Evolutionary conservation across 345 rosid species (phyloP), one percentile per base, ranked within the genome.

Genomic region (Crucihimalaya himalaica): DNA sequence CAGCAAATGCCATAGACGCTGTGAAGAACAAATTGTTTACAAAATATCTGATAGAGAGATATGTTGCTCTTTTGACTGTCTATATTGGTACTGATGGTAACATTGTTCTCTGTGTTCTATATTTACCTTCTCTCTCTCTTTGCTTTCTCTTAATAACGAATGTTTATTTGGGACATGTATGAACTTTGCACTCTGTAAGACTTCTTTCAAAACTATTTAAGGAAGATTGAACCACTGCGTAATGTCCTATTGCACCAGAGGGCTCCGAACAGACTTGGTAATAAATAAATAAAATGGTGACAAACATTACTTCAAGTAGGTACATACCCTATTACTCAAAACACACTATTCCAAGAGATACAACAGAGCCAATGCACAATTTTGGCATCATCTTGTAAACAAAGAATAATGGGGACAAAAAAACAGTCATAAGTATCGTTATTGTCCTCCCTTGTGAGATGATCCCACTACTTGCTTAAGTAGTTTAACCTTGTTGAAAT

Each of bases 401-500:
- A 39, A 76, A 61, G 25, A 77, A 56, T 56, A 71, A 19, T 28
- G 52, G 23, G 40, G 51, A 62, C 31, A 64, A 62, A 12, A 29
- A 52, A 25, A 53, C 12, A 47, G 19, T 37, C 15, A 13, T 13
- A 19, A 28, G 6, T 0, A 51, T 3, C 0, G 18, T 52, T 45
- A 53, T 63, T 66, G 70, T 66, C 77, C 55, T 71, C 70, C 47
- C 21, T 46, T 63, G 10, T 78, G 65, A 10, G 74, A 53, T 62
- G 74, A 69, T 53, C 75, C 66, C 3, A 47, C 50, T n/a, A 89
- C 78, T 77, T 71, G 88, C 80, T 88, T 93, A 72, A 89, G 66
- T 40, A 83, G 84, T 68, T 81, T 86, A 47, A 88, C 97, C 84
- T 88, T 93, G 75, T 81, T 13, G 68, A 89, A 85, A 52, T 84